Evolutionary conservation across 2,329 filamentous ascomycete genomes (phyloP), one percentile per base, ranked within the genome.

Genomic region (Emergomyces africanus): DNA sequence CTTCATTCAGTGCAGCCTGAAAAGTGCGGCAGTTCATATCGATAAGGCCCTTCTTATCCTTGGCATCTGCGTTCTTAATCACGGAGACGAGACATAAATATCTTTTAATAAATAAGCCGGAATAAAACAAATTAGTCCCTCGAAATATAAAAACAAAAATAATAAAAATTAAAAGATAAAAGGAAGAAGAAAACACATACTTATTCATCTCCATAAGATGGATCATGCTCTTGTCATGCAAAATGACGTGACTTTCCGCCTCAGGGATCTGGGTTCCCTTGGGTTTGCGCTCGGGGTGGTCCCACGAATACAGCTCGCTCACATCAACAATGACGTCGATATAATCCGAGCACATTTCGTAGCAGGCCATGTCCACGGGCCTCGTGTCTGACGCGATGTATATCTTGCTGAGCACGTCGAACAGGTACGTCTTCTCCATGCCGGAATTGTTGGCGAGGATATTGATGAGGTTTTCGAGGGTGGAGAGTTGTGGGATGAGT

Each of bases 301-400:
- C 78, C 81, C 81, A 97, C 51, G 91, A 92, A 70, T 96, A 99
- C 44, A 99, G 87, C 70, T 97, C 92, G 33, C 90, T 94, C 58
- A 97, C 88, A 71, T 99, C 94, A 60, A 97, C 92, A 62, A 99
- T 95, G 61, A 97, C 90, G 72, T 99, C 94, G 66, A 99, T 96
- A 71, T 96, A 97, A 71, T 99, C 94, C 55, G 90, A 95, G 76
- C 94, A 99, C 69, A 97, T 95, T 76, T 97, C 94, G 72, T 99
- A 99, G 71, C 89, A 92, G 48, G 89, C 88, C 81, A 96, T 94
- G 69, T 97, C 92, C 37, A 92, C 89, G 0, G 92, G 92, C 44
- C 89, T 87, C 35, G 87, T 94, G 72, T 99, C 94, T 5, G 92
- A 96, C 0, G 94, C 94, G 66, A 99, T 95, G 76, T 99, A 99